Evolutionary conservation across 2,329 filamentous ascomycete species (phyloP).

Genomic region (Raffaelea ambrosiae): DNA sequence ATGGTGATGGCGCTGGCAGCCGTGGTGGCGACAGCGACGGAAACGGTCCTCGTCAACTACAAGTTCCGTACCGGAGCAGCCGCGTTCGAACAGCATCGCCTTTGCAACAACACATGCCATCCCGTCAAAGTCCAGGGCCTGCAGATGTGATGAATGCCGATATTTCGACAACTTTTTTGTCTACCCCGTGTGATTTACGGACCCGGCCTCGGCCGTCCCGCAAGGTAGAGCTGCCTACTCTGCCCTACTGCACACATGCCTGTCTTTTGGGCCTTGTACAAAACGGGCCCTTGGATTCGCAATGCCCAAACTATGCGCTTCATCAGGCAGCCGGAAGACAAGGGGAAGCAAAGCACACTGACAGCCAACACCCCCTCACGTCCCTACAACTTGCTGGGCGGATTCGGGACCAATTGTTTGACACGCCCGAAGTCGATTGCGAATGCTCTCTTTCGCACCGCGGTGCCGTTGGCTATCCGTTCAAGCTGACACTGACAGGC

Average conservation of each 20-base stretch:
- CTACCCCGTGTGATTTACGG: constrained; percentile 5
- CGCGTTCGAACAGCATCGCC: constrained; percentile 1
- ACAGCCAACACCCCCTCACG: constrained; percentile 4
- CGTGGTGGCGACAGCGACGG: background rate
- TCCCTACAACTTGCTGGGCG: constrained; percentile 3
- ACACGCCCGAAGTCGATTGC: constrained; percentile 7
- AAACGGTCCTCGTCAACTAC: constrained; percentile 2
- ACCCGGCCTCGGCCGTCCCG: constrained; percentile 4
- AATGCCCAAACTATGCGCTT: constrained; percentile 7
- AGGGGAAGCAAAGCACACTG: background rate
- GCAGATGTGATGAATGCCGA: constrained; percentile 2
- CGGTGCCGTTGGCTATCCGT: constrained; percentile 9
- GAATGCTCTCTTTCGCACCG: constrained; percentile 1
- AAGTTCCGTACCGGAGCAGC: background rate
- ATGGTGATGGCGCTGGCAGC: background rate
- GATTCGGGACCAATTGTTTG: constrained; percentile 5
- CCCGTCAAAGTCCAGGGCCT: constrained; percentile 1
- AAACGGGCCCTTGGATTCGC: constrained; percentile 1
- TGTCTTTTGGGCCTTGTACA: constrained; percentile 6
- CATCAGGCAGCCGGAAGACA: constrained; percentile 2
- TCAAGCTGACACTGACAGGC: constrained; percentile 8
- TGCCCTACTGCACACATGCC: constrained; percentile 10
- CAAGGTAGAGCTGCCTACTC: constrained; percentile 1
- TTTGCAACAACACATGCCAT: constrained; percentile 4
- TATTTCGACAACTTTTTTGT: constrained; percentile 6